phyloP scores from a whole-genome alignment of 2,329 filamentous ascomycete genomes.

The Aschersonia sp. region DNA sequence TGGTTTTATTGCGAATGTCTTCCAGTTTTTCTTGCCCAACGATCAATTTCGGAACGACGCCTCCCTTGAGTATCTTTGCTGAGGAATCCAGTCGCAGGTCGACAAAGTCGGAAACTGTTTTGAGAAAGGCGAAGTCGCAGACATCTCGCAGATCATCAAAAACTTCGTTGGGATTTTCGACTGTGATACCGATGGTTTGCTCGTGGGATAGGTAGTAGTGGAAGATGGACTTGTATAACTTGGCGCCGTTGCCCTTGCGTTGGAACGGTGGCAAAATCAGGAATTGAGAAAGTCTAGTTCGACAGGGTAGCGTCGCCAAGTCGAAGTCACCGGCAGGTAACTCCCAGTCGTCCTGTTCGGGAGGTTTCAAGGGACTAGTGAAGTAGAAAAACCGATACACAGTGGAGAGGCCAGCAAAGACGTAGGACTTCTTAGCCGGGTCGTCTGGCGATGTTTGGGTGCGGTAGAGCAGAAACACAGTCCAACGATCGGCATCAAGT shows the following conservation, averaged over 20 bases:
- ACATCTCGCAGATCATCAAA: constrained; percentile 71
- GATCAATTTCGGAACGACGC: constrained; percentile 34
- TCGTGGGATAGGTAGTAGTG: constrained; percentile 49
- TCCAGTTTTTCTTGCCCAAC: constrained; percentile 43
- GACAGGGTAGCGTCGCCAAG: constrained; percentile 52
- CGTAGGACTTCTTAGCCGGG: constrained; percentile 46
- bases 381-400: constrained; percentile 75
- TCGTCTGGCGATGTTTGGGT: constrained; percentile 32
- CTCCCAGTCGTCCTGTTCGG: constrained; percentile 27
- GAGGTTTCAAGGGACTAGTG: constrained; percentile 27
- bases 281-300: constrained; percentile 85
- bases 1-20: constrained; percentile 42
- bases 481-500: constrained; percentile 72
- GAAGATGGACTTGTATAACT: constrained; percentile 73
- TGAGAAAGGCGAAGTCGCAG: constrained; percentile 55
- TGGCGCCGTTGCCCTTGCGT: constrained; percentile 60
- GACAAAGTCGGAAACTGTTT: constrained; percentile 41
- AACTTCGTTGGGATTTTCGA: constrained; percentile 84
- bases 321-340: constrained; percentile 29
- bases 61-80: constrained; percentile 32
- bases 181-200: constrained; percentile 68
- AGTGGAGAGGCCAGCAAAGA: constrained; percentile 79
- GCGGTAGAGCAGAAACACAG: constrained; percentile 74
- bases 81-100: constrained; percentile 38
- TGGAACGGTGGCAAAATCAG: constrained; percentile 82